Evolutionary conservation across 371 early-diverging fungal genomes (phyloP).

Genomic region (Coemansia sp.): DNA sequence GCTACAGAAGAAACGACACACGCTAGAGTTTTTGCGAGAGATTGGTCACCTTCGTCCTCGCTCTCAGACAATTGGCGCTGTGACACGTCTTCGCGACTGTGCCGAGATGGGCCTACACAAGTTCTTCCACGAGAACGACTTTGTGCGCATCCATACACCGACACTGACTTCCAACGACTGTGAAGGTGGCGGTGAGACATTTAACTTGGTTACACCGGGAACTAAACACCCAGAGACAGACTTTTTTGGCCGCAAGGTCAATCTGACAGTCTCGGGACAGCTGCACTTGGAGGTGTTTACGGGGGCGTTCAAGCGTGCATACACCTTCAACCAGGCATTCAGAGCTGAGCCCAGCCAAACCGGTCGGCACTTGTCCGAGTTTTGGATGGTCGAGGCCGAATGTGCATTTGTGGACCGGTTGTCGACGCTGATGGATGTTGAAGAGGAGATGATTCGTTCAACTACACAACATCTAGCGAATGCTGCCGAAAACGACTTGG

Average conservation of each 20-base stretch:
- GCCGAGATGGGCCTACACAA: conserved; percentile 67
- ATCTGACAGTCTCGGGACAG: conserved; percentile 88
- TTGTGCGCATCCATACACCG: conserved; percentile 81
- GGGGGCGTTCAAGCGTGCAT: conserved; percentile 76
- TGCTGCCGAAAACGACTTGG: conserved; percentile 31
- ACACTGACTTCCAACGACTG: conserved; percentile 85
- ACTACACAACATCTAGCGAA: conserved; percentile 39
- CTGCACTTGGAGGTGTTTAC: conserved; percentile 84
- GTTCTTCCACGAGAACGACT: conserved; percentile 75
- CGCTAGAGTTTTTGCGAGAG: conserved; percentile 77
- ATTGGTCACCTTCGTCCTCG: conserved; percentile 79
- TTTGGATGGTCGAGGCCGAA: conserved; percentile 96
- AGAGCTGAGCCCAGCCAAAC: conserved; percentile 85
- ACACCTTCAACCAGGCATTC: conserved; percentile 85
- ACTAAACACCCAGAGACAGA: conserved; percentile 40
- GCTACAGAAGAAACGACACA: conserved; percentile 82
- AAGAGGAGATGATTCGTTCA: conserved; percentile 52
- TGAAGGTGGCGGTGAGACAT: conserved; percentile 93
- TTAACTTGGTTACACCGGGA: conserved; percentile 38
- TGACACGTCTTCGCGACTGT: conserved; percentile 68
- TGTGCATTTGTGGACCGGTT: conserved; percentile 66
- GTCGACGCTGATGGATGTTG: conserved; percentile 51
- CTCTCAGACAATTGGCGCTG: conserved; percentile 72
- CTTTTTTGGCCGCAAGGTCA: conserved; percentile 77
- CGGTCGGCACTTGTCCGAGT: conserved; percentile 88